Evolutionary conservation across 2,329 filamentous ascomycete genomes (phyloP), one percentile per base, ranked within the genome.

Genomic region (Alternaria burnsii): DNA sequence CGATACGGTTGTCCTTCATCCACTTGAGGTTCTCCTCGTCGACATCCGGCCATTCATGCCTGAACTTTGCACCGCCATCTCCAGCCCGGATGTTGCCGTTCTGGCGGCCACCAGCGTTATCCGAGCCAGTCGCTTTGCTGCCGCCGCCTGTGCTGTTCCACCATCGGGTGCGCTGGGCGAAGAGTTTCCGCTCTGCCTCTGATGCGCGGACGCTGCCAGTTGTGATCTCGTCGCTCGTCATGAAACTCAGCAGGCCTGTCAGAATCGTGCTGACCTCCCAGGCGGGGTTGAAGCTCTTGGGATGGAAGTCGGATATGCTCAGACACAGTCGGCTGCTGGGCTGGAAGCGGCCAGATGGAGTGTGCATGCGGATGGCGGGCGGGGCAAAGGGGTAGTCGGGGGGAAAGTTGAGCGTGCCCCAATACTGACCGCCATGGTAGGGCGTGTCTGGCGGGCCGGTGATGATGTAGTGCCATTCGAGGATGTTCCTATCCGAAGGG

Each of bases 141-240:
- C 94, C 94, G 53, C 93, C 93, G 41, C 94, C 94, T 0, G 94
- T 98, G 34, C 89, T 92, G 81, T 99, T 99, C 94, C 94, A 98
- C 95, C 95, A 99, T 55, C 92, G 85, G 16, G 92, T 92, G 63
- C 91, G 86, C 24, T 86, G 85, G 0, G 95, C 93, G 51, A 93
- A 88, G 71, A 90, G 86, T 77, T 88, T 90, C 62, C 94, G 88
- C 82, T 98, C 94, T 4, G 86, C 83, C 51, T 92, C 87, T 0
- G 88, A 90, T 18, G 89, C 92, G 6, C 90, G 89, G 30, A 99
- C 88, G 30, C 90, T 94, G 2, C 95, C 95, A 0, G 95, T 98
- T 0, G 95, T 99, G 91, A 98, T 97, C 82, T 99, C 95, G 76
- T 99, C 94, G 67, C 92, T 93, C 3, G 94, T 98, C 95, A 99